Evolutionary conservation across 2,329 filamentous ascomycete species (phyloP), one percentile per base, ranked within the genome.

Genomic region (Zasmidium citrigriseum): DNA sequence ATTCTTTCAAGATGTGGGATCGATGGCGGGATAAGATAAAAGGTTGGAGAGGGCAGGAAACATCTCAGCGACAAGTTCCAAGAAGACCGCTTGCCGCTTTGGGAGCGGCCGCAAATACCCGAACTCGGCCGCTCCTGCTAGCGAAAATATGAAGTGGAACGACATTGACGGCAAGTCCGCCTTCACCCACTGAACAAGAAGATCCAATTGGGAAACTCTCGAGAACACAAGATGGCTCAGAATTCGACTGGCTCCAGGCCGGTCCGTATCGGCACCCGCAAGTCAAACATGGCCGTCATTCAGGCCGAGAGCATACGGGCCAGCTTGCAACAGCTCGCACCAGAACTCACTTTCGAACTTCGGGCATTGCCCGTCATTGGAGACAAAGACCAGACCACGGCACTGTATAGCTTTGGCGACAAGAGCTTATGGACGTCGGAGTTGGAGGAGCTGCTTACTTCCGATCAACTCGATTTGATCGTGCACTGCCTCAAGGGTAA

Each of bases 381-480:
- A 63, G 95, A 99, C 78, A 89, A 89, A 76, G 92, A 98, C 80
- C 93, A 96, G 76, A 84, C 85, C 57, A 97, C 93, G 44, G 89
- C 93, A 3, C 83, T 99, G 58, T 91, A 95, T 73, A 90, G 92
- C 68, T 89, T 98, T 74, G 90, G 89, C 60, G 90, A 91, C 58
- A 98, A 99, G 80, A 91, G 90, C 53, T 80, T 99, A 58, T 99
- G 95, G 95, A 99, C 95, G 9, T 86, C 91, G 67, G 93, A 99
- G 78, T 82, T 99, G 53, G 95, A 99, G 76, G 88, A 87, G n/a
- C 82, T 87, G 69, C 82, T 97, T 52, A 78, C 88, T 50, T 82
- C 83, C 27, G 83, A 84, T 49, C 80, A 90, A 65, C 77, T 96
- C 61, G 91, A 96, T 77, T 76, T 96, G 47, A 89, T 96, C 63